Percentiles rank a stretch among this genome's conserved stretches.
Conservation (phyloP, 148 eudicot genomes). For the Rhododendron henanense region DNA sequence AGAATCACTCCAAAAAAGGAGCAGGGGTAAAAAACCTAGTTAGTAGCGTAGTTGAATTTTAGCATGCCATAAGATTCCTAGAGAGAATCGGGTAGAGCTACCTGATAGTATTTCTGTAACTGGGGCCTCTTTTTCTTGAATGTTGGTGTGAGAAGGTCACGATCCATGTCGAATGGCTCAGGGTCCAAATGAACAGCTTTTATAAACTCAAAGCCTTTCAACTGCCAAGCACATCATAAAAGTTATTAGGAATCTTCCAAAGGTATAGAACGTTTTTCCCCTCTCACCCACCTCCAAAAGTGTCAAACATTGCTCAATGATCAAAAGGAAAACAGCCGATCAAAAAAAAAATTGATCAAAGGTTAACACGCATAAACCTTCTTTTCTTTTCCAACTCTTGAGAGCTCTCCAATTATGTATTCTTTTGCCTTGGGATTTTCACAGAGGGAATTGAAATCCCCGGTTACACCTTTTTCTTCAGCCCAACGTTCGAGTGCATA, state of each 20-base stretch:
- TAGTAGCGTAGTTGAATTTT: neutral
- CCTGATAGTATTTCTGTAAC: conserved; percentile 79
- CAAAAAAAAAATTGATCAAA: neutral
- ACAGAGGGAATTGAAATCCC: conserved; percentile 64
- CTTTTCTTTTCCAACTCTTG: conserved; percentile 63
- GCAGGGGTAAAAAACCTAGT: neutral
- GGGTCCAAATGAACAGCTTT: conserved; percentile 77
- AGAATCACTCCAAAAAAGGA: neutral
- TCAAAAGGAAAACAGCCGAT: neutral
- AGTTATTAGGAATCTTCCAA: neutral
- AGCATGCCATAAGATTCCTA: neutral
- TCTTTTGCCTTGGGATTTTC: conserved; percentile 64
- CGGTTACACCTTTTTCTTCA: conserved; percentile 43
- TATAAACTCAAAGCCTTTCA: conserved; percentile 80
- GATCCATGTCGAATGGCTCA: conserved; percentile 71
- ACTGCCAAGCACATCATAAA: conserved; percentile 34
- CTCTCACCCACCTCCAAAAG: neutral
- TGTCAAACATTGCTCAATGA: neutral
- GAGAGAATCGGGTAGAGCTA: conserved; percentile 18
- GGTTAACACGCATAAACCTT: conserved; percentile 37
- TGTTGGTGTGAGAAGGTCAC: conserved; percentile 81
- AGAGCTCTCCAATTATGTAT: conserved; percentile 61
- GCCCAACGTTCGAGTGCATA: conserved; percentile 70
- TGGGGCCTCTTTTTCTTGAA: conserved; percentile 82
- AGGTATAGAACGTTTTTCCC: neutral